Evolutionary conservation across 495 filamentous ascomycete species (phyloP).

Genomic region (Penicillium ucsense): DNA sequence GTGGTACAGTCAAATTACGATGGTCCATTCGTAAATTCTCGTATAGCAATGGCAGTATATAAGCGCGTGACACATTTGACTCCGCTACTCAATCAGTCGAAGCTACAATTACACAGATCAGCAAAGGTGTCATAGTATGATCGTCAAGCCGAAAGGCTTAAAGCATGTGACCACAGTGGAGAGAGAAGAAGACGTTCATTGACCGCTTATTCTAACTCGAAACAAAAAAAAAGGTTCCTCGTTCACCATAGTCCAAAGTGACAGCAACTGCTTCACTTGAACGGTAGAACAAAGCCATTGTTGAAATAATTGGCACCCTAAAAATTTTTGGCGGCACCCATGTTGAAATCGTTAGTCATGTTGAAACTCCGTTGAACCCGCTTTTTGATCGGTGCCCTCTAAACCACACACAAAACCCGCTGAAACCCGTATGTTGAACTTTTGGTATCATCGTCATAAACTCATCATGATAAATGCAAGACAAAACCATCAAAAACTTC

Average conservation of each 20-base stretch:
- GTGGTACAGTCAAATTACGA: no score
- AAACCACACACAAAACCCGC: slow-evolving; percentile 24
- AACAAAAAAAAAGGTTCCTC: slow-evolving; percentile 10
- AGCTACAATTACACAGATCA: no score
- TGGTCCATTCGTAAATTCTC: no score
- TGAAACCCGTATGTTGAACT: slow-evolving; percentile 42
- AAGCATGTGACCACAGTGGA: not conserved
- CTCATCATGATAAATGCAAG: slow-evolving; percentile 27
- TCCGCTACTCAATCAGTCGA: no score
- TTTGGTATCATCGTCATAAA: slow-evolving; percentile 44
- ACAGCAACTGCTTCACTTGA: slow-evolving; percentile 11
- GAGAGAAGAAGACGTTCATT: slow-evolving; percentile 10
- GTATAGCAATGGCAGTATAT: no score
- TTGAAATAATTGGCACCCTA: slow-evolving; percentile 26
- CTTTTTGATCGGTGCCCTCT: slow-evolving; percentile 33
- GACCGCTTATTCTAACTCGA: slow-evolving; percentile 19
- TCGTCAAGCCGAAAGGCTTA: no score
- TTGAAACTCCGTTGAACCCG: slow-evolving; percentile 42
- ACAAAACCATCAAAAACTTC: slow-evolving; percentile 10
- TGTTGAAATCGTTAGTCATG: slow-evolving; percentile 53
- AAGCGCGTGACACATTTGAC: no score
- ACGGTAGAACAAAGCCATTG: slow-evolving; percentile 19
- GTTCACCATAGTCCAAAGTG: slow-evolving; percentile 10
- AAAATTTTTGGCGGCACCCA: slow-evolving; percentile 33
- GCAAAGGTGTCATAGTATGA: no score